Conservation (phyloP, 208 protist species). For the Trypanosoma melophagium region DNA sequence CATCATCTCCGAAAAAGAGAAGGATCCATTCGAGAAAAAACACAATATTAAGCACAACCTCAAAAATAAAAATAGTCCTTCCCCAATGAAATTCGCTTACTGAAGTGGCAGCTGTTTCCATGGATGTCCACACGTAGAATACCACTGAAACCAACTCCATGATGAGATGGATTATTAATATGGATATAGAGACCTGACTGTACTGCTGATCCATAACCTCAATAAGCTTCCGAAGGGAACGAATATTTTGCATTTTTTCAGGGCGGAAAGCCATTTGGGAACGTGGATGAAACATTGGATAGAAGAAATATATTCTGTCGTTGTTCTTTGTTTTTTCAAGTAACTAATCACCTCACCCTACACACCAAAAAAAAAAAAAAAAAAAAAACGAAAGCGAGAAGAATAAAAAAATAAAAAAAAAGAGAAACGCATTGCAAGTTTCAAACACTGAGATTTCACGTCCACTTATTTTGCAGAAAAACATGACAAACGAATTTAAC, state of each 20-base stretch:
- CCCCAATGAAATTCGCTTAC: conserved; percentile 55
- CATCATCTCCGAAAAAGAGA: conserved; percentile 63
- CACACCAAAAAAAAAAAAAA: conserved; percentile 4
- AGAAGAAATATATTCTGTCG: not conserved
- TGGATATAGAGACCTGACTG: conserved; percentile 61
- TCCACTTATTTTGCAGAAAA: conserved; percentile 15
- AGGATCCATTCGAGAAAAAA: conserved; percentile 70
- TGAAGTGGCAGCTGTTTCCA: conserved; percentile 32
- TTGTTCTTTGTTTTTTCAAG: conserved; percentile 7
- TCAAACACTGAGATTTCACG: not conserved
- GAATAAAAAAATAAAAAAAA: conserved; percentile 6
- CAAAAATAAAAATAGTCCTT: conserved; percentile 48
- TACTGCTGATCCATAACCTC: conserved; percentile 66
- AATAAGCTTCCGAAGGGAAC: conserved; percentile 58
- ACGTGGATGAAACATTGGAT: conserved; percentile 6
- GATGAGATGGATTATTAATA: conserved; percentile 48
- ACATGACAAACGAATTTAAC: conserved; percentile 1
- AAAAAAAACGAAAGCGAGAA: conserved; percentile 9
- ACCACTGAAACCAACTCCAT: conserved; percentile 60
- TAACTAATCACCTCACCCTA: conserved; percentile 10
- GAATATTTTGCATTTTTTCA: conserved; percentile 29
- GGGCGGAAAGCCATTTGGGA: conserved; percentile 5
- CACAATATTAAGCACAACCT: conserved; percentile 72
- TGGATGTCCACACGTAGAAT: conserved; percentile 76
- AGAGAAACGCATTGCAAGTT: conserved; percentile 14